Conservation (phyloP, 352 stramenopile species). For the Thalassiosira ordinaria region DNA sequence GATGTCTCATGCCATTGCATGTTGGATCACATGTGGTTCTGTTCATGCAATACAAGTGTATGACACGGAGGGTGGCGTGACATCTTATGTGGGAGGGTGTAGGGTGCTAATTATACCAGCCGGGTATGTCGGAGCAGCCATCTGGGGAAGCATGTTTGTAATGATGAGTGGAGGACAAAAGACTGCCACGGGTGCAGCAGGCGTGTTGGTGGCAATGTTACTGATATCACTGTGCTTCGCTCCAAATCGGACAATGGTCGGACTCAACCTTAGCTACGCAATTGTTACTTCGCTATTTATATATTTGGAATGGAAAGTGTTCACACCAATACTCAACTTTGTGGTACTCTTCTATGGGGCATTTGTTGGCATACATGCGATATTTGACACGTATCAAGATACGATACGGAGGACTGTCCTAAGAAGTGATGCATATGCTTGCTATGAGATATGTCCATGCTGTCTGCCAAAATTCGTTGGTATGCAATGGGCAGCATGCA, state of each 20-base stretch:
- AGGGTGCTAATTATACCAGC: constrained; percentile 78
- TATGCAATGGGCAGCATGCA: constrained; percentile 66
- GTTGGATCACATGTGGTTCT: constrained; percentile 73
- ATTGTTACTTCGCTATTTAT: constrained; percentile 65
- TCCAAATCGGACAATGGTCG: constrained; percentile 72
- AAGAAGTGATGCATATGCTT: constrained; percentile 68
- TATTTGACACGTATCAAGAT: constrained; percentile 82
- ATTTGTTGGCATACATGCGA: constrained; percentile 71
- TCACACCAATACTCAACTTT: constrained; percentile 72
- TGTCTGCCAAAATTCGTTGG: constrained; percentile 65
- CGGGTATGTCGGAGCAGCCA: constrained; percentile 77
- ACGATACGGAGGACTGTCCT: constrained; percentile 56
- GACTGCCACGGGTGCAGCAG: constrained; percentile 57
- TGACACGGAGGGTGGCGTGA: constrained; percentile 77
- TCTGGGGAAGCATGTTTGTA: constrained; percentile 82
- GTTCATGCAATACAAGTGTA: constrained; percentile 78
- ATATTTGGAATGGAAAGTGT: constrained; percentile 71
- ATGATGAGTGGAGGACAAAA: constrained; percentile 69
- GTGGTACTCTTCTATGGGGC: constrained; percentile 79
- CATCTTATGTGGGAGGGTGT: constrained; percentile 71
- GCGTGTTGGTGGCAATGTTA: constrained; percentile 59
- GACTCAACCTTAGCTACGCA: constrained; percentile 69
- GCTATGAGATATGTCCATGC: constrained; percentile 56
- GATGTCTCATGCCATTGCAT: constrained; percentile 74
- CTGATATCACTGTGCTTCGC: constrained; percentile 73